These are phyloP conservation scores for Colletotrichum limetticola DNA, from an alignment of 2,329 filamentous ascomycete genomes.

Conservation along the genomic window DNA sequence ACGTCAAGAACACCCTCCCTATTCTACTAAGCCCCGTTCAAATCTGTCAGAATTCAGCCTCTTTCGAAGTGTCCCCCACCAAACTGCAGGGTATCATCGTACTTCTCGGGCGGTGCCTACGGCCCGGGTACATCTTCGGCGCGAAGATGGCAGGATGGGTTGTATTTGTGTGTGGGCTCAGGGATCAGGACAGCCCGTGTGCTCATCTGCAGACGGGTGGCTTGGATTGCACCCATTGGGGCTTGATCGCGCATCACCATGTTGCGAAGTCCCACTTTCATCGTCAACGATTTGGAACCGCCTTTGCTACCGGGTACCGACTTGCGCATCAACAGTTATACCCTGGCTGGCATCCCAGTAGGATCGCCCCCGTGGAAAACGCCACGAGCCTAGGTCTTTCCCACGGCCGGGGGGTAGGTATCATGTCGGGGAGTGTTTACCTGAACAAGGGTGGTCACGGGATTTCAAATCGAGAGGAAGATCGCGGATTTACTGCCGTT, in stretches of 20 bases:
- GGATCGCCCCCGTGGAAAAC: slow-evolving; percentile 2
- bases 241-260: neutral
- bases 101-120: neutral
- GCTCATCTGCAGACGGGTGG: slow-evolving; percentile 1
- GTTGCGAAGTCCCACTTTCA: neutral
- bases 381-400: neutral
- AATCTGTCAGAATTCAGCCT: slow-evolving; percentile 30
- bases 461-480: neutral
- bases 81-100: neutral
- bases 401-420: neutral
- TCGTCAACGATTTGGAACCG: neutral
- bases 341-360: neutral
- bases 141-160: neutral
- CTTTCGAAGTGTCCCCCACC: neutral
- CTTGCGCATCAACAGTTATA: neutral
- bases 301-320: neutral
- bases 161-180: neutral
- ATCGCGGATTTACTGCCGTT: neutral
- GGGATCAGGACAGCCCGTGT: neutral
- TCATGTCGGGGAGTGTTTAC: slow-evolving; percentile 19
- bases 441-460: neutral
- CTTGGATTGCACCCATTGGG: neutral
- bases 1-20: neutral
- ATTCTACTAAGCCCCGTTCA: neutral
- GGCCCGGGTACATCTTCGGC: neutral